phyloP scores from a whole-genome alignment of 208 protist species.

The Trichomonas vaginalis region DNA sequence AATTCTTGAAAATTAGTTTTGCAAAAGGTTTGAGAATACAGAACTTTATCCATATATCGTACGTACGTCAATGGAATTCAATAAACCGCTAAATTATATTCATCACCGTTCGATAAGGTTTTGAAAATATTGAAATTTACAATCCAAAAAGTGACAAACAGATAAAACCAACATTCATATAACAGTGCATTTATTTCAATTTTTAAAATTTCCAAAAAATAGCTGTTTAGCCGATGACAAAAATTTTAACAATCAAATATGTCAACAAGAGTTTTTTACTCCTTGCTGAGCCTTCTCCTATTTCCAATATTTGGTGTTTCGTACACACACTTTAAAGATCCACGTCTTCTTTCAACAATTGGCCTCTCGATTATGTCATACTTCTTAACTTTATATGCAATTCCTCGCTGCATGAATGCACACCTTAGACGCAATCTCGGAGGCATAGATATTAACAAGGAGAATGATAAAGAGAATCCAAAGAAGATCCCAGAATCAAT shows the following conservation, averaged over 20 bases:
- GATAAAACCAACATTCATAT: too few relatives aligned
- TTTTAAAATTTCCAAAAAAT: not conserved
- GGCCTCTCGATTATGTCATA: not conserved
- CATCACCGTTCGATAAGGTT: too few relatives aligned
- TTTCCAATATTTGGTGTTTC: not conserved
- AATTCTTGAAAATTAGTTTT: too few relatives aligned
- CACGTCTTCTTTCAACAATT: not conserved
- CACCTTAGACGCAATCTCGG: not conserved
- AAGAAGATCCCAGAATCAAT: not conserved
- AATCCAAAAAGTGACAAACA: too few relatives aligned
- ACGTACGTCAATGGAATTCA: too few relatives aligned
- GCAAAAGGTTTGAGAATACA: too few relatives aligned
- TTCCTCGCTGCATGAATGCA: not conserved
- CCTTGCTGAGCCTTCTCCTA: not conserved
- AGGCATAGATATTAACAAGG: conserved; percentile 11
- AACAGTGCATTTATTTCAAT: too few relatives aligned
- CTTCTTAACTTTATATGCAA: not conserved
- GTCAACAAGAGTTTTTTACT: not conserved
- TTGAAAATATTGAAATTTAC: too few relatives aligned
- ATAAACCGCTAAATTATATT: too few relatives aligned
- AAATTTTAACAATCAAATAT: not conserved
- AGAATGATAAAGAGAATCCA: not conserved
- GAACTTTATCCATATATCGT: too few relatives aligned
- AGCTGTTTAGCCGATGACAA: not conserved
- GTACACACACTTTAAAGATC: not conserved